Evolutionary conservation across 257 asterid genomes (phyloP).

Genomic region (Solanum raphanifolium): DNA sequence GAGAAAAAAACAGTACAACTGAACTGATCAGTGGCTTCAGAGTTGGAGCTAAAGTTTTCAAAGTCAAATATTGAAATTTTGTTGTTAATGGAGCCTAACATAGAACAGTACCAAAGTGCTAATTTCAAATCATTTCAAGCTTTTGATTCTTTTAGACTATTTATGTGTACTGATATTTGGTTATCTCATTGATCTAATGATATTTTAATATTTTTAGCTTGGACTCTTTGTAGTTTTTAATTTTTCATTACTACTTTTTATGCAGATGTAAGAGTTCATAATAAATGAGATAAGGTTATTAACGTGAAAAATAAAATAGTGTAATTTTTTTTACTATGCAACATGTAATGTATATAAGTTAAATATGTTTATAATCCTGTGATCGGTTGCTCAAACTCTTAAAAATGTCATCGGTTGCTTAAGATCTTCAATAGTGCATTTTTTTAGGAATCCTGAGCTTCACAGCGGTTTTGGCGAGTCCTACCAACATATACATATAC

Average conservation of each 20-base stretch:
- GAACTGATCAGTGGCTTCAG: neutral
- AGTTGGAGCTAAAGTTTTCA: neutral
- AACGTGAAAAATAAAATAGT: neutral
- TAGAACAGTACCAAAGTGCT: neutral
- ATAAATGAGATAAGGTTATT: neutral
- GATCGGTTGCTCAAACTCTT: neutral
- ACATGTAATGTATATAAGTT: neutral
- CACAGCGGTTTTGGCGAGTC: neutral
- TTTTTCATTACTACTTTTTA: neutral
- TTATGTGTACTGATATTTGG: neutral
- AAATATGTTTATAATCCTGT: neutral
- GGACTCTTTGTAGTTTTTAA: neutral
- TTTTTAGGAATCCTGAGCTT: neutral
- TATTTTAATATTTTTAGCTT: neutral
- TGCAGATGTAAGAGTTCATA: neutral
- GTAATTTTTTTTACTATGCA: neutral
- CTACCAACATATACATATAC: neutral
- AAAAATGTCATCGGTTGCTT: neutral
- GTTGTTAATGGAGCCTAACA: neutral
- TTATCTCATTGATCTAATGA: neutral
- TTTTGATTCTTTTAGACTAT: neutral
- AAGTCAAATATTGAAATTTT: neutral
- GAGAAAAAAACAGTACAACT: neutral
- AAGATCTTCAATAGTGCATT: neutral
- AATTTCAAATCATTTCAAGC: neutral